A percentile compares a stretch with the other conserved stretches of the same genome.
phyloP scores from a whole-genome alignment of 2,329 filamentous ascomycete genomes.

The Ascochyta pisi region DNA sequence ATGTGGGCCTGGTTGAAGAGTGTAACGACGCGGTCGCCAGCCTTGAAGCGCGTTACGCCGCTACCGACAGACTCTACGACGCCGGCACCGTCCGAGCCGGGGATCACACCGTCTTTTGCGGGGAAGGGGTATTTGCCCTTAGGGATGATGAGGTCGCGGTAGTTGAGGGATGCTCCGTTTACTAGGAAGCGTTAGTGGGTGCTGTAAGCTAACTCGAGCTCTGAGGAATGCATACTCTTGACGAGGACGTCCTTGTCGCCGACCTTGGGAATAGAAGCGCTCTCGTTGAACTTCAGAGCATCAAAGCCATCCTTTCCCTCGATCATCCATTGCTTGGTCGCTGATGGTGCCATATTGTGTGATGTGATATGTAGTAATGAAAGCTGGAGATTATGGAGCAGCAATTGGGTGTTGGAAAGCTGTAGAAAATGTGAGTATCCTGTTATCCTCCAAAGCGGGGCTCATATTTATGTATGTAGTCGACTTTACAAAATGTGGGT shows the following conservation, averaged over 20 bases:
- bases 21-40: constrained; percentile 66
- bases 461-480: constrained; percentile 16
- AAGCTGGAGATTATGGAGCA: background rate
- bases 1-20: constrained; percentile 69
- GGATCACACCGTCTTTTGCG: constrained; percentile 50
- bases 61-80: constrained; percentile 61
- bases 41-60: constrained; percentile 63
- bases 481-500: constrained; percentile 23
- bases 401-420: background rate
- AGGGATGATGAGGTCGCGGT: constrained; percentile 58
- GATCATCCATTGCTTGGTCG: constrained; percentile 65
- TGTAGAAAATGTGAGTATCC: background rate
- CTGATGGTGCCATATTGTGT: constrained; percentile 49
- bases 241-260: constrained; percentile 77
- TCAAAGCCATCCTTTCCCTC: constrained; percentile 65
- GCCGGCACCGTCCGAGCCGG: constrained; percentile 61
- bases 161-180: constrained; percentile 57
- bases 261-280: constrained; percentile 62
- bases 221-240: constrained; percentile 54
- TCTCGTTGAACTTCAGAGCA: constrained; percentile 62
- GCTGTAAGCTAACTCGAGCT: background rate
- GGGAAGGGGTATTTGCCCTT: constrained; percentile 57
- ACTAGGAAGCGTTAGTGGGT: constrained; percentile 42
- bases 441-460: background rate
- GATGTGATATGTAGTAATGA: background rate